Base-by-base conservation (phyloP, 495 filamentous ascomycete genomes). In the Penicillium angulare region DNA sequence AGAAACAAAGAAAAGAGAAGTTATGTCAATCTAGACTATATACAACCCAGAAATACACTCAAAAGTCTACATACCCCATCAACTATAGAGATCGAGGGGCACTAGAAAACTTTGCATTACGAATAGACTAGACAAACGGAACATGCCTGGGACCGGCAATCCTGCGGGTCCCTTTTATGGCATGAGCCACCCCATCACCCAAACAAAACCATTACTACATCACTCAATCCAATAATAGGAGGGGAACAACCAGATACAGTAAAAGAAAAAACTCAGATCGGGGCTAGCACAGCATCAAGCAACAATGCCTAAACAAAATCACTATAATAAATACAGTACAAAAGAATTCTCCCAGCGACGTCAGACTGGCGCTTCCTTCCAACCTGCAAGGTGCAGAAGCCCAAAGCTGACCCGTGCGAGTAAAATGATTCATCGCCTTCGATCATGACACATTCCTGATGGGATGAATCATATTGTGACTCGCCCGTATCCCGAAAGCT, bases 401-500 rank as follows among this genome's bases (percentile, higher is more conserved):
- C 12, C 4, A n/a, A 24, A 24, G 29, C 27, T 61, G 55, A 52
- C 49, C 55, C 49, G 49, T 58, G 52, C 58, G 44, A 33, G 21
- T 12, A 43, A 17, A 26, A 53, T 61, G 61, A 64, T 56, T 61
- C 58, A 61, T 61, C 31, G 39, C 41, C 29, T 52, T 41, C 38
- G 29, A 36, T 17, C 22, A 21, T 34, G 40, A 34, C 29, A 23
- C 22, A 50, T n/a, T 41, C 9, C 40, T 10, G 24, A 53, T 42
- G 23, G 43, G 51, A 63, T 62, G 61, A 62, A 62, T 64, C 61
- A 64, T 58, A 51, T 59, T 64, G 46, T 57, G 53, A 52, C 36
- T 43, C 44, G n/a, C n/a, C n/a, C n/a, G n/a, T n/a, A 21, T 36
- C 32, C 10, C 10, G 41, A 24, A 8, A 2, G 1, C 17, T 22